A percentile compares a stretch with the other conserved stretches of the same genome.
These are phyloP conservation scores for Pseudogymnoascus sp. DNA, from an alignment of 2,329 filamentous ascomycete genomes.

Conservation along the genomic window DNA sequence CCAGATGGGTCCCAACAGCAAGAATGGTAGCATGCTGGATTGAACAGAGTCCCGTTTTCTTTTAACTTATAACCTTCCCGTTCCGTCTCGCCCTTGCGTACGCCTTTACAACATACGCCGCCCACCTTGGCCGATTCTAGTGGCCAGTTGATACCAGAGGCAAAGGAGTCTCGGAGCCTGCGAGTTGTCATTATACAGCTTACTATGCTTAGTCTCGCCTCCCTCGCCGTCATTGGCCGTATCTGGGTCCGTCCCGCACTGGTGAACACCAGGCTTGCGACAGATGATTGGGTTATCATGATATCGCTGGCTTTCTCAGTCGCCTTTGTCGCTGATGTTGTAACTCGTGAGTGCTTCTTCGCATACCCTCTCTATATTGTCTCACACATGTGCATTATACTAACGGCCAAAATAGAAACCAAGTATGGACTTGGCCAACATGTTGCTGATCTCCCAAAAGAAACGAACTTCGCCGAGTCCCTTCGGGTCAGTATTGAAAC, in stretches of 20 bases:
- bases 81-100: not conserved
- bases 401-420: not conserved
- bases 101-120: not conserved
- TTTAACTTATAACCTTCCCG: not conserved
- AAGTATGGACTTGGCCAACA: constrained; percentile 2
- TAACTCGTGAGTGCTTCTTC: not conserved
- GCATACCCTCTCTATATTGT: not conserved
- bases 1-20: not conserved
- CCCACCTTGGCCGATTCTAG: not conserved
- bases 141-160: not conserved
- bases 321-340: constrained; percentile 1
- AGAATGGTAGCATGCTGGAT: not conserved
- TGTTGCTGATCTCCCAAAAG: constrained; percentile 1
- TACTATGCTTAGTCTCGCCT: not conserved
- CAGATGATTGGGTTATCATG: constrained; percentile 1
- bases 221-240: not conserved
- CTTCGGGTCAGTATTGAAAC: not conserved
- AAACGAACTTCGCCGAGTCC: constrained; percentile 4
- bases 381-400: not conserved
- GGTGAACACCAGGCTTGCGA: not conserved
- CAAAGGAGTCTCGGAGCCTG: not conserved
- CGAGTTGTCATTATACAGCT: not conserved
- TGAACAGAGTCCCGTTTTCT: not conserved
- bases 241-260: not conserved
- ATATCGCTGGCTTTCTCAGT: constrained; percentile 3